Evolutionary conservation across 225 moss, liverwort and hornwort species (phyloP), one percentile per base, ranked within the genome.

Genomic region (Asterella californica): DNA sequence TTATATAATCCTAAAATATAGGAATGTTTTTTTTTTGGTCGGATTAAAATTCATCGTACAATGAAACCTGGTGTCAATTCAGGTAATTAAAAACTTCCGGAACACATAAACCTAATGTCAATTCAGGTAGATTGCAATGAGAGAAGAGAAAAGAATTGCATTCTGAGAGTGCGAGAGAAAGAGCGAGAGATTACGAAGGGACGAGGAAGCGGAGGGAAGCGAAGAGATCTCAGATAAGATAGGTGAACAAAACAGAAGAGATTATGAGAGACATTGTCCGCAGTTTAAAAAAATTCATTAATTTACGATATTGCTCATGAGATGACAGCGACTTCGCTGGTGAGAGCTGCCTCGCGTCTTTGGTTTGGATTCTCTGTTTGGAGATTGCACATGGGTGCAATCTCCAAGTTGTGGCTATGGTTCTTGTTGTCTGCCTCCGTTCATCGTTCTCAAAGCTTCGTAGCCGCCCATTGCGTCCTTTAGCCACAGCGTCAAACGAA

Each of bases 381-480:
- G n/a, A n/a, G n/a, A n/a, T n/a, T n/a, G n/a, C n/a, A n/a, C n/a
- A n/a, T n/a, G n/a, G n/a, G n/a, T n/a, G n/a, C n/a, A n/a, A n/a
- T n/a, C n/a, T n/a, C n/a, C n/a, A n/a, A n/a, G n/a, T n/a, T n/a
- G n/a, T n/a, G n/a, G n/a, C n/a, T n/a, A n/a, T n/a, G n/a, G n/a
- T n/a, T n/a, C n/a, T n/a, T n/a, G n/a, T n/a, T 11, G 96, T 96
- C 87, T 96, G 96, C 85, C 94, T 94, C 67, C 96, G 92, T 80
- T 96, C 96, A 86, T 96, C 96, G 83, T 96, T 96, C 71, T 94
- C 96, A 79, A 96, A 92, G 87, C 96, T 94, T 81, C 96, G 90
- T 80, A 94, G 89, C 15, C 96, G 96, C 83, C 92, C 93, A 86
- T 96, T 94, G 64, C 96, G 93, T 75, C 96, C 94, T 83, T 96